Base-by-base conservation (phyloP, 2,329 filamentous ascomycete species). In the Xylaria sp. region DNA sequence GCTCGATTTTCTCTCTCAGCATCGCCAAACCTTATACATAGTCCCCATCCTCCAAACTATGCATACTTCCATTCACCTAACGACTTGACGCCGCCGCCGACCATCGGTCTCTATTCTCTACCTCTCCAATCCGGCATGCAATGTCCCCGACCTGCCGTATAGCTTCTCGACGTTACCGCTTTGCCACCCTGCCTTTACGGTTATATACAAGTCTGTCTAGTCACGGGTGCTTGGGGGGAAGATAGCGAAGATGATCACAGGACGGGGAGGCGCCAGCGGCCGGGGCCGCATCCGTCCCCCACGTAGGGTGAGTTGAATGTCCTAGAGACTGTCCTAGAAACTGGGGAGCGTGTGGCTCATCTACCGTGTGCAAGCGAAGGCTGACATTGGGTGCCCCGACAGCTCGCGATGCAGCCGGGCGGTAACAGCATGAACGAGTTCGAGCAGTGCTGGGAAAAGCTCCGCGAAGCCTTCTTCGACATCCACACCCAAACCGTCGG, bases 401-500 rank as follows among this genome's bases (percentile, higher is more conserved):
- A 79, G 81, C 74, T 78, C 51, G 55, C 72, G 31, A 55, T 69
- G 6, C 37, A 69, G 55, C 59, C 81, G 20, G 86, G 84, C 69
- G 46, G 46, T 46, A 89, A 91, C 73, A 85, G 91, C 73, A 85
- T 87, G 10, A 86, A 92, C 75, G 93, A 97, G 73, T 97, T 97
- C 78, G 92, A 97, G n/a, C 85, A 88, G 2, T 92, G 90, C 74
- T 99, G 96, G 96, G 84, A 85, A 15, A 89, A 90, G 54, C 88
- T 99, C 8, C 86, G 90, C 55, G 87, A 90, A 57, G 94, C 95
- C 3, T 88, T 99, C 62, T 86, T 85, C 66, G 93, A 97, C 78
- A 98, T 99, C 60, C 94, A 98, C 82, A 92, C 90, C 67, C 94
- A 97, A 80, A 96, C 97, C 79, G 94, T 94, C 69, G 97, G 94